Evolutionary conservation across 2,329 filamentous ascomycete species (phyloP), one percentile per base, ranked within the genome.

Genomic region (Diaporthe humulicola): DNA sequence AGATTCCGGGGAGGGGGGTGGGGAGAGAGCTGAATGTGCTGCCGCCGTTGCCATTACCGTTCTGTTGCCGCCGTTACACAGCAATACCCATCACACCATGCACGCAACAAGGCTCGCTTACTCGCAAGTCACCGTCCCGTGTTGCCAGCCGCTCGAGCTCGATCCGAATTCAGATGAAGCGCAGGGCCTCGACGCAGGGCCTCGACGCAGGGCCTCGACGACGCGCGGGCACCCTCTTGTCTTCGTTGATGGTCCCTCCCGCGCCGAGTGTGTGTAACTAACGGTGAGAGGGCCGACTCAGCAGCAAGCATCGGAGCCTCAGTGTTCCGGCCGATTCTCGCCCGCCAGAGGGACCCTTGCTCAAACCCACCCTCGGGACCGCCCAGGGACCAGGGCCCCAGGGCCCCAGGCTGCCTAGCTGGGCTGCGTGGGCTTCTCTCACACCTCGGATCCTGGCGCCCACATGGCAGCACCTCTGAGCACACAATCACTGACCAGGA

Each of bases 391-490:
- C 60, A 66, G 60, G 42, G 42, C 42, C 64, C 64, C 45, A 67
- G 30, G 33, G 30, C 17, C 45, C 64, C 64, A 38, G 64, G 30
- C 61, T 38, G 61, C 64, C 64, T 1, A 14, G 64, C 64, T 54
- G 7, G 64, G 64, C 64, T 54, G 30, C n/a, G 48, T 38, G 64
- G 48, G n/a, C 48, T 67, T 67, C 60, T 66, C 58, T n/a, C 58
- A 42, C 36, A 67, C 38, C 64, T 69, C 61, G 54, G 17, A 70
- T 57, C 71, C 71, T 52, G 42, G 60, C 54, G 40, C 60, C 61
- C 64, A 73, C 61, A 73, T 52, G 60, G 69, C 54, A 57, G 33
- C 40, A 50, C 57, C 70, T 50, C 40, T 22, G 38, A 50, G 38
- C 30, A 54, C 33, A 73, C 48, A 50, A 22, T 42, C 52, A 57